Conservation (phyloP, 441 rosid species). For the Pelargonium cotyledonis region DNA sequence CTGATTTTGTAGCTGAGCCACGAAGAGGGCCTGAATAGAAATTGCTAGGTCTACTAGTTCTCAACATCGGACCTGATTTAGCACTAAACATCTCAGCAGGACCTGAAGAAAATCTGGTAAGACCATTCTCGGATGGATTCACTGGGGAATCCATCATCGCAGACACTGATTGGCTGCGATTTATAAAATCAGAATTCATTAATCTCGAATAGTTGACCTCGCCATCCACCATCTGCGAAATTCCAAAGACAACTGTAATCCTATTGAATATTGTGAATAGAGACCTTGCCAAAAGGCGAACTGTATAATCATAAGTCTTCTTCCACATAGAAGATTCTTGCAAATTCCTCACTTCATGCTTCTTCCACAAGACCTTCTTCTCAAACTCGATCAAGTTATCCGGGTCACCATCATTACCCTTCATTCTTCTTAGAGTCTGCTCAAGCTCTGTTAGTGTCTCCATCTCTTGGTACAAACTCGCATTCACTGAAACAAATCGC, state of each 20-base stretch:
- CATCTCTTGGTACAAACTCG: conserved; percentile 79
- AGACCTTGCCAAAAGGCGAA: conserved; percentile 61
- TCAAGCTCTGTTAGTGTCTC: conserved; percentile 73
- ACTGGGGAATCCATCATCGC: conserved; percentile 47
- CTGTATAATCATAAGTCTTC: conserved; percentile 68
- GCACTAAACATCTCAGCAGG: conserved; percentile 47
- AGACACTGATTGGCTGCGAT: conserved; percentile 68
- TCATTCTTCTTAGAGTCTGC: conserved; percentile 74
- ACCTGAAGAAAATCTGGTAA: conserved; percentile 71
- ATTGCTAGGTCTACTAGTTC: conserved; percentile 41
- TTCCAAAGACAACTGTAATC: conserved; percentile 64
- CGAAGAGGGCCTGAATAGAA: conserved; percentile 83
- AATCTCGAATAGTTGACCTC: conserved; percentile 33
- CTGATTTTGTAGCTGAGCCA: conserved; percentile 40
- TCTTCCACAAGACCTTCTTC: conserved; percentile 82
- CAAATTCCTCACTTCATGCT: conserved; percentile 71
- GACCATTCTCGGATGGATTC: conserved; percentile 49
- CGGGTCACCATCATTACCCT: conserved; percentile 44
- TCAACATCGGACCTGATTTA: conserved; percentile 45
- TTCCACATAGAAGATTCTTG: conserved; percentile 81
- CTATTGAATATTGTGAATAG: conserved; percentile 62
- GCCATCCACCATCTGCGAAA: conserved; percentile 32
- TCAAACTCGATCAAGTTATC: conserved; percentile 57
- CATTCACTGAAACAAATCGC: conserved; percentile 60
- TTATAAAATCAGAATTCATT: conserved; percentile 46